phyloP scores from a whole-genome alignment of 345 rosid genomes.

The Populus davidiana region DNA sequence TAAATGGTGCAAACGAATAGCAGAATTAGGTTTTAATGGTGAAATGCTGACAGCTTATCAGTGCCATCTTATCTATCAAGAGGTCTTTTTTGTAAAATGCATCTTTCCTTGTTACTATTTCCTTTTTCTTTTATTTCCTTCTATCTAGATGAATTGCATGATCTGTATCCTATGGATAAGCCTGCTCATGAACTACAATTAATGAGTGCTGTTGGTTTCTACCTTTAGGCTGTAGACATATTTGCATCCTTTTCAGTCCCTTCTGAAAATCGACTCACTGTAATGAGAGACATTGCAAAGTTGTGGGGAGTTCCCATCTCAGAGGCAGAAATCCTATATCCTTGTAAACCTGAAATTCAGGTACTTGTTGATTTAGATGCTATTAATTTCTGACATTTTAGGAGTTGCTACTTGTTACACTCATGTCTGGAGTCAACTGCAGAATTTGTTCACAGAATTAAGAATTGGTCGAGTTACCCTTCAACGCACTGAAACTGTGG shows the following conservation, averaged over 20 bases:
- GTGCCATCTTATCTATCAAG: slow-evolving; percentile 56
- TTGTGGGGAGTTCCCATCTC: slow-evolving; percentile 58
- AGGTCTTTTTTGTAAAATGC: slow-evolving; percentile 42
- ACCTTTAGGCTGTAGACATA: slow-evolving; percentile 69
- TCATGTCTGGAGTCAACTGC: slow-evolving; percentile 36
- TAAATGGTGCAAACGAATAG: slow-evolving; percentile 89
- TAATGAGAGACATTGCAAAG: slow-evolving; percentile 56
- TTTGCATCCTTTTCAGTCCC: slow-evolving; percentile 63
- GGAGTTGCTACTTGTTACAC: slow-evolving; percentile 19
- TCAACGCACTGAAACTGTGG: slow-evolving; percentile 45
- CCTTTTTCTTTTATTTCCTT: background rate
- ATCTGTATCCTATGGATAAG: background rate
- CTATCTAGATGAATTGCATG: background rate
- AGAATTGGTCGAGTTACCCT: slow-evolving; percentile 77
- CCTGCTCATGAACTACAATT: background rate
- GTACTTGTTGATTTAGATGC: slow-evolving; percentile 35
- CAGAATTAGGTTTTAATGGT: slow-evolving; percentile 26
- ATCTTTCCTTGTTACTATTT: background rate
- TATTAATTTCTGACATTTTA: background rate
- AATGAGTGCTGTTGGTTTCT: slow-evolving; percentile 13
- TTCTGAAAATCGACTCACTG: slow-evolving; percentile 41
- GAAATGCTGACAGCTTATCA: slow-evolving; percentile 46
- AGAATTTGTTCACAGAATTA: slow-evolving; percentile 48
- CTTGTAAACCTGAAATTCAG: slow-evolving; percentile 74
- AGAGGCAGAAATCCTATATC: slow-evolving; percentile 39